Evolutionary conservation across 768 basidiomycete genomes (phyloP), one percentile per base, ranked within the genome.

Genomic region (Rhodosporidiobolus sp.): DNA sequence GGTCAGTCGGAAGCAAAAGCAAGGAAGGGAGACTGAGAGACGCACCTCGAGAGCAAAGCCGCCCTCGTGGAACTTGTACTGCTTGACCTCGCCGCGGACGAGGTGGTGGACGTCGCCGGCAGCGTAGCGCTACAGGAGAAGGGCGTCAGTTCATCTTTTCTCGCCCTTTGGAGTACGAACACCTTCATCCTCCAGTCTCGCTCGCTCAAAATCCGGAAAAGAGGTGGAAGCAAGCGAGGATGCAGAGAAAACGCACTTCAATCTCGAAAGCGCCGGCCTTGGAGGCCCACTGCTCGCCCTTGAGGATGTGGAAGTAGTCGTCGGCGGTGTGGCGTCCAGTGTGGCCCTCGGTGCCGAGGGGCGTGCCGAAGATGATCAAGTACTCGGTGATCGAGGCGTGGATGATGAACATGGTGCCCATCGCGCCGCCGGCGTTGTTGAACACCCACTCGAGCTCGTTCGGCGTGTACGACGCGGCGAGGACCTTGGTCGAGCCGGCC

Each of bases 381-480:
- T 95, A 99, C 83, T 99, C 96, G 17, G 95, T 97, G 78, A 99
- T 89, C 82, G 88, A 90, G 26, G 95, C 92, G 45, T 98, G 96
- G 75, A 98, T 91, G 82, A 98, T 86, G 81, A 94, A 96, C 95
- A 99, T 97, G 46, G 89, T 89, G 54, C 80, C 80, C 77, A 77
- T 79, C 19, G 77, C 73, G 0, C 96, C 96, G 19, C 94, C 96
- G 1, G 95, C 94, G 78, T 97, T 98, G 84, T 88, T 97, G 82
- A 95, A 90, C 34, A 96, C 87, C 95, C 95, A 97, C 78, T 97
- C 94, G 49, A 84, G 83, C 30, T 85, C 79, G 70, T 74, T 81
- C 75, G 53, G 79, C 3, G 57, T 48, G 70, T 77, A 74, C n/a
- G 53, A 52, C n/a, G 52, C 67, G 53, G 65, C 65, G 43, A 58